Evolutionary conservation across 2,329 filamentous ascomycete species (phyloP), one percentile per base, ranked within the genome.

Genomic region (Dothidotthia symphoricarpi): DNA sequence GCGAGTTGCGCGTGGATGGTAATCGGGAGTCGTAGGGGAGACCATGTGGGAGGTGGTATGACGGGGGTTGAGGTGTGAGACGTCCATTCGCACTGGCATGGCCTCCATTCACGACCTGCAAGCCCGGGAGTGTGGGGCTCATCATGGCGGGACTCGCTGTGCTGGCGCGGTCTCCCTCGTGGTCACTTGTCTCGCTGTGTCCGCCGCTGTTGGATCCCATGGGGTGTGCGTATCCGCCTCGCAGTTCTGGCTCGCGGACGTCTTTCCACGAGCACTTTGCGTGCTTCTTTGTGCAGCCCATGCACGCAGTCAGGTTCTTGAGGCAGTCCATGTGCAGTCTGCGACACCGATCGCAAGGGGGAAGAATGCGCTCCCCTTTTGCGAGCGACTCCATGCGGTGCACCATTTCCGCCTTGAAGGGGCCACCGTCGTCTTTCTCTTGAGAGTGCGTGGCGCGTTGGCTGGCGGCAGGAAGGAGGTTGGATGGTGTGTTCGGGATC

Each of bases 281-380:
- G 61, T 95, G 88, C 63, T 94, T 94, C 63, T 87, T 90, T 0
- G 88, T 94, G 64, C 88, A 95, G 15, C 87, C 88, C 64, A 85
- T 81, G 59, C 89, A 95, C 7, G 88, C 87, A 0, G 88, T 94
- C 26, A 93, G 73, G 47, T 95, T 86, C 67, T 94, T 94, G 31
- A 90, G 72, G 46, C 88, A 95, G 41, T 88, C 81, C 69, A 89
- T 86, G 49, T 86, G 82, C 12, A 94, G 72, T 19, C 88, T 77
- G 29, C 88, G 77, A 61, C 88, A 95, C 25, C 88, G 76, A 61
- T 95, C 89, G 59, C 88, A 95, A 0, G 88, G 86, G 8, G 88
- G 89, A n/a, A 80, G 68, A 32, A 95, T 86, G 5, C 79, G 73
- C 37, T 88, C 85, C 3, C 87, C 87, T 31, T 86, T 83, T 31